Evolutionary conservation across 2,329 filamentous ascomycete genomes (phyloP).

Genomic region (Fusarium veterinarium): DNA sequence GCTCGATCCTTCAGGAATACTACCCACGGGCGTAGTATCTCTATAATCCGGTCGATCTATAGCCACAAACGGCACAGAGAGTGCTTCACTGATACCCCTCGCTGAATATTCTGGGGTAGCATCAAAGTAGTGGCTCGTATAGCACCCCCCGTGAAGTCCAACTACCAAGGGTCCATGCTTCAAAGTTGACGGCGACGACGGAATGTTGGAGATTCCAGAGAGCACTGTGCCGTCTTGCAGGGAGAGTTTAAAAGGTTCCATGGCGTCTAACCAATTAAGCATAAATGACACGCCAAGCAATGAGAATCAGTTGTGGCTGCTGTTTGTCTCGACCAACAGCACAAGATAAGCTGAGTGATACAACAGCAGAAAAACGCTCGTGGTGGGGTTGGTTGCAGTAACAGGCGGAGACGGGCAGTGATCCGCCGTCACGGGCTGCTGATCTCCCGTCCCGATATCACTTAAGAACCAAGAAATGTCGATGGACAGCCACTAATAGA

Average conservation of each 20-base stretch:
- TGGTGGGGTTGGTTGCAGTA: not conserved
- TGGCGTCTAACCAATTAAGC: not conserved
- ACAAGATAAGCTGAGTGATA: not conserved
- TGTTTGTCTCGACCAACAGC: not conserved
- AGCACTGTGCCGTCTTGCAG: conserved; percentile 20
- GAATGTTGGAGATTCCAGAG: conserved; percentile 34
- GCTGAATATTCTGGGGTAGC: conserved; percentile 28
- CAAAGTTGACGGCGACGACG: not conserved
- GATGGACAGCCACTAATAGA: not conserved
- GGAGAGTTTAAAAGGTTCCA: conserved; percentile 28
- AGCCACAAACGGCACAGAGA: conserved; percentile 35
- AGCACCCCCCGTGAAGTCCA: conserved; percentile 37
- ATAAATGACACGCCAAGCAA: not conserved
- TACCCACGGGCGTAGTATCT: conserved; percentile 22
- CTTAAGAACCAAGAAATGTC: not conserved
- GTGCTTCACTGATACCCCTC: conserved; percentile 18
- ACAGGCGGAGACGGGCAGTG: not conserved
- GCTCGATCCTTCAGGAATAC: conserved; percentile 27
- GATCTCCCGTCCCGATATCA: conserved; percentile 1
- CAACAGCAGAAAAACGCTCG: not conserved
- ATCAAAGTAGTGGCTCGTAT: conserved; percentile 39
- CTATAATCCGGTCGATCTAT: conserved; percentile 39
- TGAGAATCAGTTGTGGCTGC: not conserved
- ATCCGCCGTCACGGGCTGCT: not conserved
- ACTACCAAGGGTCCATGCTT: conserved; percentile 32